phyloP scores from a whole-genome alignment of 202 grass and related monocot species.

The Setaria viridis region DNA sequence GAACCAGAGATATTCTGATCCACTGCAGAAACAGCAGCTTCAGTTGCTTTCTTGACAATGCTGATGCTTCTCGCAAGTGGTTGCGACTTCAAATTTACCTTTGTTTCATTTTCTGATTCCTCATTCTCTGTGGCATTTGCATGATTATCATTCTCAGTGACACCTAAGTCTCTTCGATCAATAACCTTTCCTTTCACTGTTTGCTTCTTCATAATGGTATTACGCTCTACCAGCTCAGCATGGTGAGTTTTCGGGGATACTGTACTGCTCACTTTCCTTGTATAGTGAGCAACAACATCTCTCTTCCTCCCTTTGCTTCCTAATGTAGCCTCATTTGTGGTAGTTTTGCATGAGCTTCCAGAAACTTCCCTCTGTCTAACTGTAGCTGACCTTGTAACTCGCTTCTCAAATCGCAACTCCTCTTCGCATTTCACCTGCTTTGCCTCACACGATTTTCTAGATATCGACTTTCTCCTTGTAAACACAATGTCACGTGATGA shows the following conservation, averaged over 20 bases:
- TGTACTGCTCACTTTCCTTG: conserved; percentile 45
- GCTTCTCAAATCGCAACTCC: conserved; percentile 52
- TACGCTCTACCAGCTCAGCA: conserved; percentile 27
- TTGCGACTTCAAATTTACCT: conserved; percentile 34
- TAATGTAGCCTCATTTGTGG: conserved; percentile 14
- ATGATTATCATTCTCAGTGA: conserved; percentile 12
- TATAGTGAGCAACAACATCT: conserved; percentile 48
- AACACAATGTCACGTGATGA: conserved; percentile 51
- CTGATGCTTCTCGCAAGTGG: conserved; percentile 15
- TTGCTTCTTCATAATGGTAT: conserved; percentile 43
- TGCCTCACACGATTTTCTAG: conserved; percentile 37
- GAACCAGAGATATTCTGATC: conserved; percentile 55
- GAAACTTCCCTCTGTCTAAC: conserved; percentile 60
- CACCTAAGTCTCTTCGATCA: conserved; percentile 34
- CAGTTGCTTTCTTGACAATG: conserved; percentile 40
- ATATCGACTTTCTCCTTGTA: conserved; percentile 56
- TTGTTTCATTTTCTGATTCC: conserved; percentile 38
- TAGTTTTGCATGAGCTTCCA: conserved; percentile 44
- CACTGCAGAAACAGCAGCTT: conserved; percentile 37
- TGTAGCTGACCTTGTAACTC: conserved; percentile 82
- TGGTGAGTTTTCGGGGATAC: conserved; percentile 30
- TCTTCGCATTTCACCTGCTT: conserved; percentile 49
- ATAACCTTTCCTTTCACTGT: conserved; percentile 40
- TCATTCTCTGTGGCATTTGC: conserved; percentile 37
- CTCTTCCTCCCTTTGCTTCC: conserved; percentile 49